Base-by-base conservation (phyloP, 2,329 filamentous ascomycete genomes). In the Cercospora sp. region DNA sequence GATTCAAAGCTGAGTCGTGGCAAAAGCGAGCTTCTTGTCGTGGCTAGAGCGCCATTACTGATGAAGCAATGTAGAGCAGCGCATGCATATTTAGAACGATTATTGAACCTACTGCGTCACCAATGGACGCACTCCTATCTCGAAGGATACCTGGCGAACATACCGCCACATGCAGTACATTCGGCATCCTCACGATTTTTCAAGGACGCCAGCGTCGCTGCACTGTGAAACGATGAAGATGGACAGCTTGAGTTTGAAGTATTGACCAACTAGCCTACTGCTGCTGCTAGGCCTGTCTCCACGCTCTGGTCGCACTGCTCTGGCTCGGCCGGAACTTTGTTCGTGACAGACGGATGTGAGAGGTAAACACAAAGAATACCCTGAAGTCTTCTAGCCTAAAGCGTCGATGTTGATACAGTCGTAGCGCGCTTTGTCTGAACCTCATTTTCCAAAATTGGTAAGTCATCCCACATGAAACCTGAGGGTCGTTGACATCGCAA, bases 1-100 rank as follows among this genome's bases (percentile, higher is more conserved):
- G 53, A 30, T 58, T 30, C 26, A 58, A 58, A 33, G 53, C 53
- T 58, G 53, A 58, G 53, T 58, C 30, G 53, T 33, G 53, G 53
- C 53, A 51, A 51, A 51, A 51, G 45, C 45, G 45, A 23, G 20
- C 45, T 51, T 51, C 45, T 51, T 51, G 45, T 51, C 18, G 45
- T 51, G 45, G 45, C 45, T 13, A 23, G 18, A 23, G 45, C 45
- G 45, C 20, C 45, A 51, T 51, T 51, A 23, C 45, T 51, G 45
- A 51, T 51, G 45, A 51, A 51, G 45, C 20, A 20, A 51, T 23
- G 45, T 51, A 51, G 45, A 51, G 45, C 45, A 51, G 45, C 45
- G 45, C 20, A 51, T 51, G 45, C 45, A 51, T 51, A 51, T 51
- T 51, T 23, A 51, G 45, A 51, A 51, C 18, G 20, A 51, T 51